Base-by-base conservation (phyloP, 2,329 filamentous ascomycete species). In the Pseudogymnoascus sp. region DNA sequence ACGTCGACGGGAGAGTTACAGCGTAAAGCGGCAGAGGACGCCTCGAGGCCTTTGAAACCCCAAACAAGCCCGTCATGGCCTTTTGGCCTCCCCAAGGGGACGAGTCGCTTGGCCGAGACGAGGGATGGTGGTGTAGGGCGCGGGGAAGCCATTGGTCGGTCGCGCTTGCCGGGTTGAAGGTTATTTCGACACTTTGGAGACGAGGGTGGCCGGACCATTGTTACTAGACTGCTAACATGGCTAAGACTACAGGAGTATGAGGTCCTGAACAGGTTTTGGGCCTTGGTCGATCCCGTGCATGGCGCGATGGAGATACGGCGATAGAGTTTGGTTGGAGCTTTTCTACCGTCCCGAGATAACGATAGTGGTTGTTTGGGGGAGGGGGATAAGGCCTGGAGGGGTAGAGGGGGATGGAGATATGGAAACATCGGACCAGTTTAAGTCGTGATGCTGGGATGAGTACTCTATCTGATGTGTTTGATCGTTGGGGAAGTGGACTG, bases 401-500 rank as follows among this genome's bases (percentile, higher is more conserved):
- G 28, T 33, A 35, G 16, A 19, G 10, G 8, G 40, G 10, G 19
- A 19, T 38, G 37, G 37, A 4, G 38, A 41, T 22, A 56, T 53
- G 6, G 50, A 56, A 56, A 56, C 50, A 56, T 56, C 28, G 50
- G 50, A 33, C 50, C 50, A 33, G 28, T 56, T 56, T 56, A 56
- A 56, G 50, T 56, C 50, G 50, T 56, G 50, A 33, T 56, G 50
- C 50, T 56, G n/a, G 16, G 28, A 33, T n/a, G 3, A 1, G 28
- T 56, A 56, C 50, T 56, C 50, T 56, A 56, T 56, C 50, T 56
- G 50, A 56, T 22, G 50, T 56, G 50, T 56, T 56, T 56, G 50
- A 56, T 56, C 50, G 50, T 56, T 16, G 46, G 3, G 14, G 26
- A 31, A 3, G 46, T 2, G 28, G 28, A 28, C 16, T 56, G 6